Evolutionary conservation across 2,329 filamentous ascomycete species (phyloP).

Genomic region (Cadophora gregata): DNA sequence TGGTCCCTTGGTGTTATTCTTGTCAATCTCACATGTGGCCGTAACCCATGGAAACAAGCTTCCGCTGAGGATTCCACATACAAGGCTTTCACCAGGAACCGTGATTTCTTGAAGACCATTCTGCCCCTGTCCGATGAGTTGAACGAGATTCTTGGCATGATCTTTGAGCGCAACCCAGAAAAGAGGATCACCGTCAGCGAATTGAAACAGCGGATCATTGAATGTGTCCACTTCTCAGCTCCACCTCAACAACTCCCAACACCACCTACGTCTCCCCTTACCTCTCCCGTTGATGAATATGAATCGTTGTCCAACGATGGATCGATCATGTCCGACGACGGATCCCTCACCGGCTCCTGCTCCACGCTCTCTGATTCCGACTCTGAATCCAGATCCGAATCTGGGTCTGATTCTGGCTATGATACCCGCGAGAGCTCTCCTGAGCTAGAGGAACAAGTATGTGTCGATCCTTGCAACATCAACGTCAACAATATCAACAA

Average conservation of each 20-base stretch:
- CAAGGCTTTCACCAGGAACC: conserved; percentile 84
- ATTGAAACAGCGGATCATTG: conserved; percentile 76
- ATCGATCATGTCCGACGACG: conserved; percentile 54
- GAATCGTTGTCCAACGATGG: conserved; percentile 59
- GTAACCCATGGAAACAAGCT: conserved; percentile 98
- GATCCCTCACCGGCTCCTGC: conserved; percentile 38
- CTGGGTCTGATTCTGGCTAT: conserved; percentile 28
- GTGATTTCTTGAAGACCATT: conserved; percentile 89
- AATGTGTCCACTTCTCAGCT: conserved; percentile 56
- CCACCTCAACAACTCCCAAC: conserved; percentile 30
- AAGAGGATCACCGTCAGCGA: conserved; percentile 83
- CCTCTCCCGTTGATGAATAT: conserved; percentile 34
- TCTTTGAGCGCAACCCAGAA: conserved; percentile 86
- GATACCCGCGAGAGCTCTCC: conserved; percentile 21
- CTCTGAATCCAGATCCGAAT: conserved; percentile 18
- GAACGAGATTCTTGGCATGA: conserved; percentile 82
- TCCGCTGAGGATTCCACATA: conserved; percentile 94
- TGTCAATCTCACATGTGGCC: conserved; percentile 95
- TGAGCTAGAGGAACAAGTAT: conserved; percentile 9
- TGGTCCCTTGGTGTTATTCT: conserved; percentile 99
- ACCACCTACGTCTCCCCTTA: conserved; percentile 29
- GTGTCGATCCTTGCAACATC: conserved; percentile 16
- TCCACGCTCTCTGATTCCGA: conserved; percentile 35
- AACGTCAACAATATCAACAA: background rate
- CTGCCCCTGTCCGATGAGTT: conserved; percentile 89